A percentile compares a stretch with the other conserved stretches of the same genome.
These are phyloP conservation scores for Starmerella ratchasimensis DNA, from an alignment of 805 yeast genomes.

Conservation along the genomic window DNA sequence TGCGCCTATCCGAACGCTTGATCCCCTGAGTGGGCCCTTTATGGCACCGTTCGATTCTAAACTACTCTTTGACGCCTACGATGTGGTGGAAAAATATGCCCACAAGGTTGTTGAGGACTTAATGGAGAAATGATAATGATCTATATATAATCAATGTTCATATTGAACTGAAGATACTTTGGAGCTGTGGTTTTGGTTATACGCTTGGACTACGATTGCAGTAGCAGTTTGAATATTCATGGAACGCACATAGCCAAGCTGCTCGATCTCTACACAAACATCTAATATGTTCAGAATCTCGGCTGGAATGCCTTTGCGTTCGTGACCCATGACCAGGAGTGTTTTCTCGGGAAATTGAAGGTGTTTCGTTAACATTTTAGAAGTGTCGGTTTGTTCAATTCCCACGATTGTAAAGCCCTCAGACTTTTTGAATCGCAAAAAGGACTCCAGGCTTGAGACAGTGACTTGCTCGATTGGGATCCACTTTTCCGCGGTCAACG, in stretches of 20 bases:
- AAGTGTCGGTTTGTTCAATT: constrained; percentile 81
- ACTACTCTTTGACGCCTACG: constrained; percentile 38
- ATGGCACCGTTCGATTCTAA: constrained; percentile 33
- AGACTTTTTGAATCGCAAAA: constrained; percentile 42
- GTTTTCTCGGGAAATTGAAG: constrained; percentile 69
- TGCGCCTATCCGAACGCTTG: constrained; percentile 61
- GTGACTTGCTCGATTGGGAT: constrained; percentile 81
- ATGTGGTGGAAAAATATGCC: constrained; percentile 49
- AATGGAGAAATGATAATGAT: constrained; percentile 1
- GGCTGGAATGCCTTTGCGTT: constrained; percentile 85
- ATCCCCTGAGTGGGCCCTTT: constrained; percentile 37
- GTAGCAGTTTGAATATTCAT: constrained; percentile 97
- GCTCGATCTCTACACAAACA: constrained; percentile 79
- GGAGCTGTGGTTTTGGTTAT: constrained; percentile 28
- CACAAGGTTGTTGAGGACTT: constrained; percentile 32
- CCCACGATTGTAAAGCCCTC: constrained; percentile 85
- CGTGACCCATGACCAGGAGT: constrained; percentile 67
- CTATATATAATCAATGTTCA: neutral
- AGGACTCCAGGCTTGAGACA: constrained; percentile 39
- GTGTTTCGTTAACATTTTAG: constrained; percentile 51
- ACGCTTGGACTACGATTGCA: constrained; percentile 86
- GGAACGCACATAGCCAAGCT: constrained; percentile 80
- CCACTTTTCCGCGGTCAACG: constrained; percentile 92
- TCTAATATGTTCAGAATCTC: constrained; percentile 69
- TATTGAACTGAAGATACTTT: constrained; percentile 1